Base-by-base conservation (phyloP, 768 basidiomycete genomes). In the Amanita muscaria region DNA sequence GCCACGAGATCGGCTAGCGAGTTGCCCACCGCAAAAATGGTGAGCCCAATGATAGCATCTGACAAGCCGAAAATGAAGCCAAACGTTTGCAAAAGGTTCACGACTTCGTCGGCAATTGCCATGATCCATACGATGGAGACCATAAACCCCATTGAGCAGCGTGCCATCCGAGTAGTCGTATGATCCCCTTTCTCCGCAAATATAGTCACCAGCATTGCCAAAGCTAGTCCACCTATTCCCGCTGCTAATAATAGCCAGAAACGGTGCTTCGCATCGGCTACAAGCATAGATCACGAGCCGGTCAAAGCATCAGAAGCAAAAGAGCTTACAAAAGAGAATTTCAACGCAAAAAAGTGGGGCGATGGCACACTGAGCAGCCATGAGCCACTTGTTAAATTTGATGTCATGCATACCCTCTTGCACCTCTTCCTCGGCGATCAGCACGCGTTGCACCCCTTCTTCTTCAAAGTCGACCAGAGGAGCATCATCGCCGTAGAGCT, bases 101-200 rank as follows among this genome's bases (percentile, higher is more conserved):
- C 91, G 2, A 94, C 91, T 59, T 97, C 93, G 59, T 96, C 92
- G 1, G 93, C 92, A 38, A 98, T 92, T 5, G 87, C 91, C 80
- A 97, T 93, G 54, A 99, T 97, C 94, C 96, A 99, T 6, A 97
- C 81, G 49, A 97, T 77, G 2, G 91, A 74, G 21, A 94, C 83
- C 16, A 82, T 59, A 65, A 99, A 99, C 0, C 96, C 94, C 72
- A 93, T 82, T 18, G 80, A 83, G 56, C 90, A 94, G 8, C 92
- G 74, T 8, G 75, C 70, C 63, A 91, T 71, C 46, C 78, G 73
- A 36, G 76, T 71, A 11, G 73, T 56, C 4, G 72, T 68, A 49
- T 77, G 70, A 15, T 70, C 66, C 2, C 87, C 83, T 32, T 74
- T 71, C 5, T 73, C 70, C 1, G 75, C 74, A 54, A 81, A 81